Evolutionary conservation across 768 basidiomycete species (phyloP).

Genomic region (Rhodotorula paludigena): DNA sequence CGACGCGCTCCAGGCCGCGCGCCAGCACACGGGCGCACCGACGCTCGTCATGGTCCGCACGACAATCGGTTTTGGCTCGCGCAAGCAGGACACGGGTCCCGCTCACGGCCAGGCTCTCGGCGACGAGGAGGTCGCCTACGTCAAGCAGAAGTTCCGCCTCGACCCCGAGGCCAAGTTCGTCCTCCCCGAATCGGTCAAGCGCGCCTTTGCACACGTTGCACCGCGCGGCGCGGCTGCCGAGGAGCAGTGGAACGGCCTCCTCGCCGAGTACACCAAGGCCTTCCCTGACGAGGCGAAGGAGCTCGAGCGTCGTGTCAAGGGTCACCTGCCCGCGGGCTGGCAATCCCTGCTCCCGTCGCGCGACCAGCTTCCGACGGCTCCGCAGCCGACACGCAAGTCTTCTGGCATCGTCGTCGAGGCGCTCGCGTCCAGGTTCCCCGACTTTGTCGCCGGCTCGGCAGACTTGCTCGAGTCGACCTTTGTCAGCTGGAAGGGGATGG

Average conservation of each 20-base stretch:
- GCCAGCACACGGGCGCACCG: conserved; percentile 2
- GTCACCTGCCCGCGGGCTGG: conserved; percentile 76
- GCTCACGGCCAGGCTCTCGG: conserved; percentile 90
- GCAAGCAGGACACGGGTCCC: conserved; percentile 83
- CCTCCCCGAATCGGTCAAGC: conserved; percentile 67
- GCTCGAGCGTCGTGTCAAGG: conserved; percentile 72
- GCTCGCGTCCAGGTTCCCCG: conserved; percentile 67
- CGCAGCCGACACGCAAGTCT: conserved; percentile 3
- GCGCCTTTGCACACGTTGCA: conserved; percentile 61
- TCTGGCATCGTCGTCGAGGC: conserved; percentile 67
- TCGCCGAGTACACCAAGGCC: conserved; percentile 64
- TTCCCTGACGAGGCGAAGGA: conserved; percentile 80
- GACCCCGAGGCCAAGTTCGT: conserved; percentile 68
- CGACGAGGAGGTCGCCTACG: conserved; percentile 73
- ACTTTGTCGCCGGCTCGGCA: conserved; percentile 52
- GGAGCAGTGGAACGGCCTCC: conserved; percentile 63
- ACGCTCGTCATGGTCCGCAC: conserved; percentile 52
- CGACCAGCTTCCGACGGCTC: background rate
- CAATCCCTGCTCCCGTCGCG: conserved; percentile 75
- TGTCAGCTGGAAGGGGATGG: conserved; percentile 1
- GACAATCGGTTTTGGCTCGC: conserved; percentile 88
- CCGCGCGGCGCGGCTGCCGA: conserved; percentile 69
- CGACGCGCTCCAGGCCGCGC: conserved; percentile 1
- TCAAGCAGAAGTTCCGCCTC: conserved; percentile 79
- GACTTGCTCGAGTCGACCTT: conserved; percentile 36